These are phyloP conservation scores for Colletotrichum karsti DNA, from an alignment of 2,329 filamentous ascomycete genomes.

Conservation along the genomic window DNA sequence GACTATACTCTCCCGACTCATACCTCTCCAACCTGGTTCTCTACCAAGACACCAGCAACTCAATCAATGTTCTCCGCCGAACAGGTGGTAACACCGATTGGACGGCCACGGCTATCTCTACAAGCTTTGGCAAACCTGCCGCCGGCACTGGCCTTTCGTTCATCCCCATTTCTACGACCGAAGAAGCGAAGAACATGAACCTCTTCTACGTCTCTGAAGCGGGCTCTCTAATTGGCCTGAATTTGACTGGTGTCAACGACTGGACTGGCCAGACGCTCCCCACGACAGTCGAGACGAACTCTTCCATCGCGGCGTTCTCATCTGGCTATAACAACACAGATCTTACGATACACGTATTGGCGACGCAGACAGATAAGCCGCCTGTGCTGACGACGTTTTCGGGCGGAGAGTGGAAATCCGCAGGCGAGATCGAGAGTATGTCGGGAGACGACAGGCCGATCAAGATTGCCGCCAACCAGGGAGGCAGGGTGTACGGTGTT, in stretches of 20 bases:
- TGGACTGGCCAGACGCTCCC: slow-evolving; percentile 11
- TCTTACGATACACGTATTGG: slow-evolving; percentile 22
- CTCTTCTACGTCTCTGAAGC: slow-evolving; percentile 15
- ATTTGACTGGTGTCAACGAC: neutral
- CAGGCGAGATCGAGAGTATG: slow-evolving; percentile 11
- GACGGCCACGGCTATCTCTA: slow-evolving; percentile 5
- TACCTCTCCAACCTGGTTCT: slow-evolving; percentile 20
- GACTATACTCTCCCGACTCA: slow-evolving; percentile 10
- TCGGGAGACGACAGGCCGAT: slow-evolving; percentile 10
- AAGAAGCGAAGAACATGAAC: slow-evolving; percentile 1
- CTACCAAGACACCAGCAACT: slow-evolving; percentile 20
- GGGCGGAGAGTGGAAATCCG: slow-evolving; percentile 12
- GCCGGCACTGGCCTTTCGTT: slow-evolving; percentile 12
- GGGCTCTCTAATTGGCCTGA: slow-evolving; percentile 6
- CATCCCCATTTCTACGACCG: slow-evolving; percentile 14
- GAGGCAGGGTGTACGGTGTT: slow-evolving; percentile 23
- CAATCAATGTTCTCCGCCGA: slow-evolving; percentile 9
- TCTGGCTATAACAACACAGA: slow-evolving; percentile 19
- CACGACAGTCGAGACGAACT: neutral
- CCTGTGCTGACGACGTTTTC: slow-evolving; percentile 3
- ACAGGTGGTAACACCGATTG: slow-evolving; percentile 19
- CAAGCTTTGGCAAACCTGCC: slow-evolving; percentile 8
- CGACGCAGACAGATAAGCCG: neutral
- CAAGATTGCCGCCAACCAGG: slow-evolving; percentile 21
- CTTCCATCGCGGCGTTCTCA: slow-evolving; percentile 20